Conservation (phyloP, 2,329 filamentous ascomycete genomes). For the Claviceps capensis region DNA sequence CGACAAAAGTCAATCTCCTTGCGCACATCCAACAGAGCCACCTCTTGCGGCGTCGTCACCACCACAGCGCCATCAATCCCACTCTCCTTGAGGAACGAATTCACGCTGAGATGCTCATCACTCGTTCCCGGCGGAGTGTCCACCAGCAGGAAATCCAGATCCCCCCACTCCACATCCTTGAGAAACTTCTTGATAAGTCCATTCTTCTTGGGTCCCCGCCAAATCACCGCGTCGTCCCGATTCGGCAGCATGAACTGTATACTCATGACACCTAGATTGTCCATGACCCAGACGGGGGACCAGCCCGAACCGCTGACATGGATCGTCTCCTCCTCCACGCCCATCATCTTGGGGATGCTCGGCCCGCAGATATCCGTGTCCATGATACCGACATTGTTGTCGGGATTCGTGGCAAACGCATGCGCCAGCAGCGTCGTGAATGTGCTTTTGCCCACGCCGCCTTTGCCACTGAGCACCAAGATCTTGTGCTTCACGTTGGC, state of each 20-base stretch:
- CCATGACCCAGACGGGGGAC: conserved; percentile 90
- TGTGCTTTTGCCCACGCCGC: conserved; percentile 91
- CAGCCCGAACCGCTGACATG: conserved; percentile 81
- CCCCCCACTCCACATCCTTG: conserved; percentile 96
- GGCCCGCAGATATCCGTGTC: conserved; percentile 97
- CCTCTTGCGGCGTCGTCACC: conserved; percentile 91
- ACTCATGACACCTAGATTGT: conserved; percentile 92
- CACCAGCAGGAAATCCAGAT: conserved; percentile 82
- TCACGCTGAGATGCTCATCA: conserved; percentile 91
- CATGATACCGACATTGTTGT: conserved; percentile 81
- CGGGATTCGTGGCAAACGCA: conserved; percentile 71
- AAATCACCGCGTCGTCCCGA: conserved; percentile 89
- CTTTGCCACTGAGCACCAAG: conserved; percentile 84
- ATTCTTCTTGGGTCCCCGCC: conserved; percentile 97
- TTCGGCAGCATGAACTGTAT: conserved; percentile 97
- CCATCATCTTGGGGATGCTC: conserved; percentile 97
- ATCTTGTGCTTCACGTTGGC: conserved; percentile 80
- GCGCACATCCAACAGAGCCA: conserved; percentile 78
- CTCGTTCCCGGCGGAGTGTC: conserved; percentile 93
- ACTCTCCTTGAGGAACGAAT: conserved; percentile 77
- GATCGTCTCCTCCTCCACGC: conserved; percentile 84
- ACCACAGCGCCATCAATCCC: conserved; percentile 89
- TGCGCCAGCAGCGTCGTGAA: conserved; percentile 82
- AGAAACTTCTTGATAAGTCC: conserved; percentile 95
- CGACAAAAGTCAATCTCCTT: conserved; percentile 97